These are phyloP conservation scores for Corchorus capsularis DNA, from an alignment of 345 rosid genomes.

Conservation along the genomic window DNA sequence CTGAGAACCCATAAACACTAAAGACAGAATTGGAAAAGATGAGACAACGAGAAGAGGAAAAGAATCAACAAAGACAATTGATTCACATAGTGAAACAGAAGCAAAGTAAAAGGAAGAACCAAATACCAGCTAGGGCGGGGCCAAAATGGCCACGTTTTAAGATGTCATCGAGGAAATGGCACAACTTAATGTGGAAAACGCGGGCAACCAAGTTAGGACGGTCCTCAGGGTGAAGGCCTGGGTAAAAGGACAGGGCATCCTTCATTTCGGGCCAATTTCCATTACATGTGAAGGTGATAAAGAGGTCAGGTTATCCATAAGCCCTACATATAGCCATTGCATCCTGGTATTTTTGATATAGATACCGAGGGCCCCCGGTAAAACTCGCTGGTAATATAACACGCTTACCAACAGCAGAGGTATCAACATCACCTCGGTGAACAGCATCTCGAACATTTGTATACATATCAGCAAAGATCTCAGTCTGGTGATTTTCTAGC, in stretches of 20 bases:
- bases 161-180: neutral
- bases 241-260: neutral
- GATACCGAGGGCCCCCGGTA: neutral
- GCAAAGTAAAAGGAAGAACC: neutral
- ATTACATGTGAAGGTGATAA: neutral
- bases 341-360: slow-evolving; percentile 5
- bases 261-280: neutral
- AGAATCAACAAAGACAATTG: no score
- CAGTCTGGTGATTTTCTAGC: neutral
- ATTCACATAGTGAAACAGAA: no score
- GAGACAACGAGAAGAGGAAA: no score
- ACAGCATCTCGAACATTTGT: neutral
- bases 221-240: neutral
- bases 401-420: neutral
- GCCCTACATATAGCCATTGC: neutral
- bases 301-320: neutral
- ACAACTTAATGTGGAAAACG: neutral
- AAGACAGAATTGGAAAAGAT: no score
- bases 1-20: no score
- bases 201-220: neutral
- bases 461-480: neutral
- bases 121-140: neutral
- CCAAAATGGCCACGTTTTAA: neutral
- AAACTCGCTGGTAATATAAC: neutral
- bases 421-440: neutral